Evolutionary conservation across 1,284 basidiomycete genomes (phyloP).

Genomic region (Ceratobasidium sp.): DNA sequence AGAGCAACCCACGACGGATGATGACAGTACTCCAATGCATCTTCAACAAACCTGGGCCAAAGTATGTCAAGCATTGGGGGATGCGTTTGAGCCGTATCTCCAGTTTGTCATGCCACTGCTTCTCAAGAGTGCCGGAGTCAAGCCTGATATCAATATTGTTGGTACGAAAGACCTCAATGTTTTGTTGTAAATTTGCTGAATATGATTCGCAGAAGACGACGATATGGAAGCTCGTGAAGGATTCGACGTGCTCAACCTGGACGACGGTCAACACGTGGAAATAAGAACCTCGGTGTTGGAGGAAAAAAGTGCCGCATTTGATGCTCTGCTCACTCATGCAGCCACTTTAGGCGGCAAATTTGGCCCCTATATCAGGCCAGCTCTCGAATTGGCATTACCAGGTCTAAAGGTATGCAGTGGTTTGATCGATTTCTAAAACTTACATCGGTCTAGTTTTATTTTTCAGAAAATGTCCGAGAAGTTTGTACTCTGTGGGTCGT

Average conservation of each 20-base stretch:
- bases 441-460: slow-evolving; percentile 60
- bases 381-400: slow-evolving; percentile 74
- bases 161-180: slow-evolving; percentile 60
- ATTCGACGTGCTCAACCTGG: slow-evolving; percentile 58
- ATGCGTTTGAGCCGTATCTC: slow-evolving; percentile 83
- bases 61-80: slow-evolving; percentile 79
- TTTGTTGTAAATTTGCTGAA: background rate
- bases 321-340: slow-evolving; percentile 81
- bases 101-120: slow-evolving; percentile 81
- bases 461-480: slow-evolving; percentile 84
- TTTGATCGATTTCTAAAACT: background rate
- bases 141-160: slow-evolving; percentile 78
- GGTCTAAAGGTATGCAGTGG: slow-evolving; percentile 54
- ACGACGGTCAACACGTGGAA: slow-evolving; percentile 73
- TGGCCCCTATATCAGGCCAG: slow-evolving; percentile 73
- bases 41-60: slow-evolving; percentile 71
- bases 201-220: slow-evolving; percentile 54
- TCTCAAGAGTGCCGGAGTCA: slow-evolving; percentile 76
- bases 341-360: slow-evolving; percentile 72
- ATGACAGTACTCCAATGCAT: slow-evolving; percentile 30
- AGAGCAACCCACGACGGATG: slow-evolving; percentile 34
- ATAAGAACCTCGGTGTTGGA: slow-evolving; percentile 81
- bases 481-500: slow-evolving; percentile 69
- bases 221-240: slow-evolving; percentile 80
- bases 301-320: slow-evolving; percentile 87